Evolutionary conservation across 257 asterid species (phyloP).

Genomic region (Rauvolfia tetraphylla): DNA sequence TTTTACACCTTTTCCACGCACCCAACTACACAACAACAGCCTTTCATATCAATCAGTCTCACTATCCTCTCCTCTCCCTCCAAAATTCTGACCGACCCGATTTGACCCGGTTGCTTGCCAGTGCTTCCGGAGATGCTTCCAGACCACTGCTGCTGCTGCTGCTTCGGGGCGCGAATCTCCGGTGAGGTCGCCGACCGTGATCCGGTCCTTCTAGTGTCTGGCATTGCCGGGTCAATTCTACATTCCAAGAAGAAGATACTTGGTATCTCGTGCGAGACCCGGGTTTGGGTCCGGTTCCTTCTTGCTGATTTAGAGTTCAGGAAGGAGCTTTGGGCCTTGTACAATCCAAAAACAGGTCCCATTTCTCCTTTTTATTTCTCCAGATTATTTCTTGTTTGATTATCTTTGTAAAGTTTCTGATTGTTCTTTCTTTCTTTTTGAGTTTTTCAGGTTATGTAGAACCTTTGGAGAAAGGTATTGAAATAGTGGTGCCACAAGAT

Average conservation of each 20-base stretch:
- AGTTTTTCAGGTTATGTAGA: constrained; percentile 72
- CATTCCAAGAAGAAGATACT: constrained; percentile 60
- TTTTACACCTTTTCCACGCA: background rate
- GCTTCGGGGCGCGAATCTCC: constrained; percentile 28
- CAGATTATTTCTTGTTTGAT: background rate
- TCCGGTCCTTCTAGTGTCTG: constrained; percentile 74
- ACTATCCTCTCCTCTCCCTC: background rate
- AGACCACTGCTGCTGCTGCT: constrained; percentile 39
- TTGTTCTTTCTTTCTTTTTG: background rate
- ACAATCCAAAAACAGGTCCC: constrained; percentile 61
- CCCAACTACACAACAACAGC: background rate
- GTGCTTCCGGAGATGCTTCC: constrained; percentile 1
- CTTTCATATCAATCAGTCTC: background rate
- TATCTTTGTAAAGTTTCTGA: background rate
- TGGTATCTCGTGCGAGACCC: constrained; percentile 47
- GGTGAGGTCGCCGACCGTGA: constrained; percentile 58
- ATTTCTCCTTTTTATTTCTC: constrained; percentile 11
- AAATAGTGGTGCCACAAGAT: constrained; percentile 84
- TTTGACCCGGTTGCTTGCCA: background rate
- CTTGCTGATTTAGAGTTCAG: constrained; percentile 78
- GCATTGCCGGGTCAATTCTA: constrained; percentile 79
- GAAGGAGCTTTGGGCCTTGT: constrained; percentile 69
- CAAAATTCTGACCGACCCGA: background rate
- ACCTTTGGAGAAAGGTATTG: constrained; percentile 59
- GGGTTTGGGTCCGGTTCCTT: constrained; percentile 84